Conservation (phyloP, 495 filamentous ascomycete genomes). For the Letharia lupina region DNA sequence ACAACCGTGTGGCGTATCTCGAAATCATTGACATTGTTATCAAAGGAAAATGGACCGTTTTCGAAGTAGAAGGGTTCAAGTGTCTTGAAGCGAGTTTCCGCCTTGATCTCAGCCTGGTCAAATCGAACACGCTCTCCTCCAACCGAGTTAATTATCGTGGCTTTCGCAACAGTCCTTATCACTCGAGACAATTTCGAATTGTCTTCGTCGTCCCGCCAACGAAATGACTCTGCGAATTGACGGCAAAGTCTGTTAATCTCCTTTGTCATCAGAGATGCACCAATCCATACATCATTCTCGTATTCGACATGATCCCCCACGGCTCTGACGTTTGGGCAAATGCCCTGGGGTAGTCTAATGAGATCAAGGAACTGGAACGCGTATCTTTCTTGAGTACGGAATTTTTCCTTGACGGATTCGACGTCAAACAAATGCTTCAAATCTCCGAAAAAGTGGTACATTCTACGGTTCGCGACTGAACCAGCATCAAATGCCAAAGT, state of each 20-base stretch:
- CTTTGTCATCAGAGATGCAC: slow-evolving; percentile 82
- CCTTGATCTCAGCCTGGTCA: slow-evolving; percentile 78
- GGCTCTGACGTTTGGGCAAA: slow-evolving; percentile 87
- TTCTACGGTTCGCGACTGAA: slow-evolving; percentile 83
- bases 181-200: slow-evolving; percentile 57
- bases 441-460: slow-evolving; percentile 96
- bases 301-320: slow-evolving; percentile 96
- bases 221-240: slow-evolving; percentile 81
- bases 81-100: slow-evolving; percentile 69
- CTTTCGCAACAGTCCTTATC: slow-evolving; percentile 67
- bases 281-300: slow-evolving; percentile 97
- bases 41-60: slow-evolving; percentile 20
- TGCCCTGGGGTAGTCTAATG: slow-evolving; percentile 90
- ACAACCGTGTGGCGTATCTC: slow-evolving; percentile 54
- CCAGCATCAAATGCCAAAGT: slow-evolving; percentile 88
- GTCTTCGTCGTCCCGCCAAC: slow-evolving; percentile 50
- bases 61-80: slow-evolving; percentile 77
- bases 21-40: slow-evolving; percentile 29
- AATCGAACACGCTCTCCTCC: slow-evolving; percentile 86
- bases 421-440: slow-evolving; percentile 82
- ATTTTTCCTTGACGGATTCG: slow-evolving; percentile 72
- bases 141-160: slow-evolving; percentile 73
- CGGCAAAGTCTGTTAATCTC: slow-evolving; percentile 90
- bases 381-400: slow-evolving; percentile 77
- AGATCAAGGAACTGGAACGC: slow-evolving; percentile 90